These are phyloP conservation scores for Mycena albidolilacea DNA, from an alignment of 768 basidiomycete genomes.

Conservation along the genomic window DNA sequence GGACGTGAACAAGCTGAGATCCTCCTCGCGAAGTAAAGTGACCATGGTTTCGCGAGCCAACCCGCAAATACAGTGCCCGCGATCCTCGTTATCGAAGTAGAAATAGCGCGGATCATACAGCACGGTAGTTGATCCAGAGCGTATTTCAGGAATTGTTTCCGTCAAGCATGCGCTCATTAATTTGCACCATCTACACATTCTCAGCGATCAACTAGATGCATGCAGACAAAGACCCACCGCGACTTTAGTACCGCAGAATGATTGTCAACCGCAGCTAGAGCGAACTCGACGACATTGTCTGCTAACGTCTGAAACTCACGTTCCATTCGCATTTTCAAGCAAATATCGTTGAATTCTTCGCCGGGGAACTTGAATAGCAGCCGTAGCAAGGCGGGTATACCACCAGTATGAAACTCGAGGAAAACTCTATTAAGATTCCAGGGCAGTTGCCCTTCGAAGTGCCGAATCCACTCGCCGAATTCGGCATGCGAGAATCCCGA, in stretches of 20 bases:
- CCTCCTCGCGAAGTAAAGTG: conserved; percentile 22
- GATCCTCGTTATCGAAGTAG: conserved; percentile 31
- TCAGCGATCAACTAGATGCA: not conserved
- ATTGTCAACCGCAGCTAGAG: not conserved
- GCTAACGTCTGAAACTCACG: not conserved
- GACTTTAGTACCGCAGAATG: not conserved
- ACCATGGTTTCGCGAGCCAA: conserved; percentile 27
- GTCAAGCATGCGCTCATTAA: conserved; percentile 37
- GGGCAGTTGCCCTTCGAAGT: conserved; percentile 26
- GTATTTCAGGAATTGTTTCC: conserved; percentile 37
- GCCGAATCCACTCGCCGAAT: conserved; percentile 19
- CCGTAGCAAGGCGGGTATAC: conserved; percentile 14
- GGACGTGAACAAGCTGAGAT: conserved; percentile 26
- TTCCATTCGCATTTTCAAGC: not conserved
- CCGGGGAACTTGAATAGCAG: conserved; percentile 2
- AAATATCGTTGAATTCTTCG: not conserved
- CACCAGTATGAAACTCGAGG: conserved; percentile 13
- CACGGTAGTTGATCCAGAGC: conserved; percentile 23
- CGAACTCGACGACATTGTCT: conserved; percentile 25
- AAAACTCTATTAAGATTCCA: conserved; percentile 3
- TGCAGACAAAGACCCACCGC: conserved; percentile 5
- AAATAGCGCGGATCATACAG: conserved; percentile 38
- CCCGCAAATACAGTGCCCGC: conserved; percentile 29
- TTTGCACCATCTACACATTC: conserved; percentile 8
- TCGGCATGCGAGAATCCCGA: conserved; percentile 28